A percentile compares a stretch with the other conserved stretches of the same genome.
Evolutionary conservation across 2,329 filamentous ascomycete species (phyloP).

Genomic region (Cytospora chrysosperma): DNA sequence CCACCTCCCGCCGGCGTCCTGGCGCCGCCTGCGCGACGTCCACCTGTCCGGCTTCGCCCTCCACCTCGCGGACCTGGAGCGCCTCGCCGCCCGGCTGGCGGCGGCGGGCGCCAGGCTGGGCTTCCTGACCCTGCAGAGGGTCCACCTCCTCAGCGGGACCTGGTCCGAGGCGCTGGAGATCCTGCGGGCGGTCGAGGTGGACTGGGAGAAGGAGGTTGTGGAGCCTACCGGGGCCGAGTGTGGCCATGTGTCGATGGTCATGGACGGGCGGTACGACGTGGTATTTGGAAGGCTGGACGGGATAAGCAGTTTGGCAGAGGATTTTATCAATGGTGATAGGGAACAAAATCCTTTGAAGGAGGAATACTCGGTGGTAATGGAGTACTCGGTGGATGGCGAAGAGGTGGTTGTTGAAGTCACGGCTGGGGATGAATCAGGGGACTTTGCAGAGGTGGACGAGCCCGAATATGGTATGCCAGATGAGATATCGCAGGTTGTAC

Average conservation of each 20-base stretch:
- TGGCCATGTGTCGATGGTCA: neutral
- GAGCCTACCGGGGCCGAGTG: constrained; percentile 17
- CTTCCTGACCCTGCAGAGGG: constrained; percentile 11
- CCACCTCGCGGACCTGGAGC: constrained; percentile 3
- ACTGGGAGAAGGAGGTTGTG: constrained; percentile 8
- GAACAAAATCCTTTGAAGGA: constrained; percentile 9
- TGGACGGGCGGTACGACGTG: neutral
- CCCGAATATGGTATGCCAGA: neutral
- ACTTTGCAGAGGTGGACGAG: neutral
- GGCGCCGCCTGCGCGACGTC: constrained; percentile 5
- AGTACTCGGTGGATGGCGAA: neutral
- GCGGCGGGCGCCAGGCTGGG: neutral
- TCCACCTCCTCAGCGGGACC: constrained; percentile 9
- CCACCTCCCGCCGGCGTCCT: neutral
- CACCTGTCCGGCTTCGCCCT: constrained; percentile 12
- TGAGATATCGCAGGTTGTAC: neutral
- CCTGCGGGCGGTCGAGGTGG: constrained; percentile 7
- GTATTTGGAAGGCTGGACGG: constrained; percentile 1
- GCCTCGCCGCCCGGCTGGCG: neutral
- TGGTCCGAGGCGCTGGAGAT: constrained; percentile 16
- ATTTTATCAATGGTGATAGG: constrained; percentile 10
- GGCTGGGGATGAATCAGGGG: neutral
- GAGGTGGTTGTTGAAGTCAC: constrained; percentile 3
- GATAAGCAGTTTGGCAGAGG: neutral
- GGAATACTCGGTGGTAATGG: neutral